These are phyloP conservation scores for Globisporangium parvum DNA, from an alignment of 352 stramenopile species.

Conservation along the genomic window DNA sequence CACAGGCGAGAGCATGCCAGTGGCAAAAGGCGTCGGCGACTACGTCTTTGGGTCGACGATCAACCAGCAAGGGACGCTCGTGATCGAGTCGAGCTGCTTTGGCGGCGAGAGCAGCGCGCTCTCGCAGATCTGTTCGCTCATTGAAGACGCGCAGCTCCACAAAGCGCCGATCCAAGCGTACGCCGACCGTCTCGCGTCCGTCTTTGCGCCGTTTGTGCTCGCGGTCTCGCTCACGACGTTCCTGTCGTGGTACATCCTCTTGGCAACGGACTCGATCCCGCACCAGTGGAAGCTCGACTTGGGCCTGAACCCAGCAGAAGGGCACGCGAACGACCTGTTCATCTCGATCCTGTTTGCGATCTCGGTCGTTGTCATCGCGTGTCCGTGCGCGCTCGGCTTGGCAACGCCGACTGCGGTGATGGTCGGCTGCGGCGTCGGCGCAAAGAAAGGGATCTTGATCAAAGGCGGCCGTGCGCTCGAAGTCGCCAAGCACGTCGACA, in stretches of 20 bases:
- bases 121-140: constrained; percentile 76
- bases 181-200: constrained; percentile 54
- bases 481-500: constrained; percentile 77
- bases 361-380: constrained; percentile 86
- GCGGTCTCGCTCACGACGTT: constrained; percentile 53
- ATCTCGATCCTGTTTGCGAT: constrained; percentile 83
- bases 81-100: constrained; percentile 82
- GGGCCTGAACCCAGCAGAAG: constrained; percentile 36
- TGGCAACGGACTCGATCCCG: constrained; percentile 46
- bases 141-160: constrained; percentile 82
- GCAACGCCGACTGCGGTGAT: constrained; percentile 85
- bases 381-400: constrained; percentile 76
- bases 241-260: constrained; percentile 45
- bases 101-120: constrained; percentile 62
- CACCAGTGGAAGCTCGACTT: constrained; percentile 42
- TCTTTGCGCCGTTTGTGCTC: constrained; percentile 70
- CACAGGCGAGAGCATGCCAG: constrained; percentile 85
- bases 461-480: constrained; percentile 81
- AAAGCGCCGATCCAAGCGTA: constrained; percentile 88
- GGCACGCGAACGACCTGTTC: constrained; percentile 62
- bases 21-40: constrained; percentile 68
- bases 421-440: constrained; percentile 83
- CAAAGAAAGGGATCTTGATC: constrained; percentile 86
- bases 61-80: constrained; percentile 75
- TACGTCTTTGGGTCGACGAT: constrained; percentile 85